Conservation (phyloP, 2,329 filamentous ascomycete species). For the Alternaria dauci region DNA sequence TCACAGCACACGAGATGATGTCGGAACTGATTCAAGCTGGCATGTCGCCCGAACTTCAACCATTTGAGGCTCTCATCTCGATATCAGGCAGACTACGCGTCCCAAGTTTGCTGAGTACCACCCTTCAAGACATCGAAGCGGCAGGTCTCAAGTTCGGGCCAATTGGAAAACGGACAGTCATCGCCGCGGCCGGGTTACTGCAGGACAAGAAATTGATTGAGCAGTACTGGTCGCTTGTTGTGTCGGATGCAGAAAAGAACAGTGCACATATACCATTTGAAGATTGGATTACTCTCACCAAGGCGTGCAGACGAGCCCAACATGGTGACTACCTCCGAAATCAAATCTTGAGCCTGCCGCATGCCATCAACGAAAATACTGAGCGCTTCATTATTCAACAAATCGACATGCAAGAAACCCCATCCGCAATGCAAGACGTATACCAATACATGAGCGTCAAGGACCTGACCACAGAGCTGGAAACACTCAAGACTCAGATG, state of each 20-base stretch:
- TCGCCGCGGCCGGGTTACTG: conserved; percentile 43
- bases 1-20: conserved; percentile 35
- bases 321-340: conserved; percentile 32
- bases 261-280: conserved; percentile 29
- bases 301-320: conserved; percentile 39
- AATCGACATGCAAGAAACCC: conserved; percentile 12
- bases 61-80: conserved; percentile 41
- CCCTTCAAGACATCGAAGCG: conserved; percentile 36
- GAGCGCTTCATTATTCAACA: conserved; percentile 20
- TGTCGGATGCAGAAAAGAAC: conserved; percentile 30
- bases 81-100: conserved; percentile 40
- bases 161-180: conserved; percentile 32
- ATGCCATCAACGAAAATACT: conserved; percentile 30
- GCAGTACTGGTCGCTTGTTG: conserved; percentile 41
- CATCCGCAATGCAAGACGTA: neutral
- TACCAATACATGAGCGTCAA: conserved; percentile 25
- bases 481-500: conserved; percentile 34
- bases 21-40: conserved; percentile 41
- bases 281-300: conserved; percentile 48
- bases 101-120: conserved; percentile 34
- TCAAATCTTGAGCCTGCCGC: conserved; percentile 37
- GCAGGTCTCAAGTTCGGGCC: conserved; percentile 29
- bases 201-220: conserved; percentile 36
- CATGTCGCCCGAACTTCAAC: conserved; percentile 26
- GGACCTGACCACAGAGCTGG: conserved; percentile 29